Percentiles rank a stretch among this genome's conserved stretches.
Conservation (phyloP, 169 alveolate species). For the Eimeria praecox region DNA sequence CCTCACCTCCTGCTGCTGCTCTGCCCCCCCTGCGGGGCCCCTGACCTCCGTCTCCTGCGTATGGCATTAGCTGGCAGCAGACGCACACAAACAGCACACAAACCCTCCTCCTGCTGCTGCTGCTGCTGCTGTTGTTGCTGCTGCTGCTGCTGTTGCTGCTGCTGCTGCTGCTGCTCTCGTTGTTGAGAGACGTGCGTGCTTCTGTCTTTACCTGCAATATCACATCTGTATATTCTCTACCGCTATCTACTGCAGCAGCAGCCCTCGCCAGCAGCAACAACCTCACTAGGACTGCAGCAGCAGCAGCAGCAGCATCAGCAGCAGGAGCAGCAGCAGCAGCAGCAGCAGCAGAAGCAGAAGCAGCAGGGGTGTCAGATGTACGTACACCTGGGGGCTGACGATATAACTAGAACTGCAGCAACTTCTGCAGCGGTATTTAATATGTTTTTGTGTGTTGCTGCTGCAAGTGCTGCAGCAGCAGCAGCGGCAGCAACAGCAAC, state of each 20-base stretch:
- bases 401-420: slow-evolving; percentile 16
- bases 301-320: not conserved
- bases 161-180: not conserved
- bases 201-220: not conserved
- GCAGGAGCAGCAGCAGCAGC: no score
- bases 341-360: not conserved
- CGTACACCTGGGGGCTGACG: slow-evolving; percentile 17
- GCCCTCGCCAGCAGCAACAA: not conserved
- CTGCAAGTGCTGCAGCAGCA: slow-evolving; percentile 55
- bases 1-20: not conserved
- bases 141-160: not conserved
- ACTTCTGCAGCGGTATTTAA: slow-evolving; percentile 15
- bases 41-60: slow-evolving; percentile 17
- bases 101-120: slow-evolving; percentile 1
- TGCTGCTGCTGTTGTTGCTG: not conserved
- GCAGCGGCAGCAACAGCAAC: slow-evolving; percentile 47
- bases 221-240: not conserved
- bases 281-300: not conserved
- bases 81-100: slow-evolving; percentile 59
- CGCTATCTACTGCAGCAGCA: not conserved
- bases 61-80: slow-evolving; percentile 44
- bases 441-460: slow-evolving; percentile 37
- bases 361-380: not conserved
- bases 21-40: slow-evolving; percentile 46
- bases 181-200: not conserved